A percentile compares a stretch with the other conserved stretches of the same genome.
These are phyloP conservation scores for Coccomyxa subellipsoidea DNA, from an alignment of 163 green algal genomes.

Conservation along the genomic window DNA sequence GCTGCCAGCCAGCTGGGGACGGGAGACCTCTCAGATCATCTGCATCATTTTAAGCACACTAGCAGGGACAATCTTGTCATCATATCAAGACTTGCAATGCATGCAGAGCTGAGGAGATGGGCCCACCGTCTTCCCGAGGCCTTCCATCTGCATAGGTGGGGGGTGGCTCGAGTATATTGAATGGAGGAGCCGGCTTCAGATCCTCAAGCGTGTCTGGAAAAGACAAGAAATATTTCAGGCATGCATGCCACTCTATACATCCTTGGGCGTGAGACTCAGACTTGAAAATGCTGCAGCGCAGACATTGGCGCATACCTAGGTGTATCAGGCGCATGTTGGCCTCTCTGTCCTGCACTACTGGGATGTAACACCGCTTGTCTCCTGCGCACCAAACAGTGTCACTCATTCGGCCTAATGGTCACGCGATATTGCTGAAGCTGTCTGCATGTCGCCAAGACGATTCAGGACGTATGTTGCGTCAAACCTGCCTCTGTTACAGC, in stretches of 20 bases:
- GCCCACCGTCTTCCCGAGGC: constrained; percentile 46
- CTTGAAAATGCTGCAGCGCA: too few species aligned
- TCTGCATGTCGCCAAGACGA: background rate
- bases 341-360: constrained; percentile 66
- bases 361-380: constrained; percentile 54
- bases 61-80: background rate
- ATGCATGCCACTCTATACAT: background rate
- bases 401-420: background rate
- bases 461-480: background rate
- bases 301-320: constrained; percentile 40
- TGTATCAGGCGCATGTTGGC: constrained; percentile 82
- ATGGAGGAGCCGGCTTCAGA: constrained; percentile 63
- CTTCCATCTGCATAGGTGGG: constrained; percentile 34
- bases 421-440: background rate
- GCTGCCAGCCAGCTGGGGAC: background rate
- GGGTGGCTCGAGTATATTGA: constrained; percentile 73
- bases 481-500: background rate
- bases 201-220: constrained; percentile 44
- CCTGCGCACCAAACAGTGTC: background rate
- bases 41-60: too few species aligned
- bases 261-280: background rate
- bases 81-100: background rate
- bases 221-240: background rate
- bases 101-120: background rate
- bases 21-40: background rate